A percentile compares a stretch with the other conserved stretches of the same genome.
These are phyloP conservation scores for Lathyrus sativus DNA, from an alignment of 306 rosid species.

Conservation along the genomic window DNA sequence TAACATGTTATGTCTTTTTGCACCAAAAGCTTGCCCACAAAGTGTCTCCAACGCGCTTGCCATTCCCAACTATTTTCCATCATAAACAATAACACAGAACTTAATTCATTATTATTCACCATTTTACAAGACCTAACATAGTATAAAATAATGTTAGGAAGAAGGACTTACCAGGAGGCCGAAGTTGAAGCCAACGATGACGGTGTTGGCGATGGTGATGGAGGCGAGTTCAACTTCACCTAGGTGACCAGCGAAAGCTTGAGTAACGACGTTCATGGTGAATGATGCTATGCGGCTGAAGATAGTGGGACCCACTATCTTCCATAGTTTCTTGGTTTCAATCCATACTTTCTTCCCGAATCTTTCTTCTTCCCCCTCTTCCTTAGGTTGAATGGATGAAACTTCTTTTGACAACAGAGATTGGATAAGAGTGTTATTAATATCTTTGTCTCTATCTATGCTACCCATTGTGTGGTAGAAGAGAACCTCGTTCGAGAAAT, in stretches of 20 bases:
- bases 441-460: too few species aligned
- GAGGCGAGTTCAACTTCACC: slow-evolving; percentile 71
- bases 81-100: background rate
- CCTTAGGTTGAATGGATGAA: too few species aligned
- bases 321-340: slow-evolving; percentile 70
- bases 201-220: slow-evolving; percentile 67
- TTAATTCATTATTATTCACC: too few species aligned
- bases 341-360: slow-evolving; percentile 43
- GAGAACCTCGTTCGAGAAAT: too few species aligned
- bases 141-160: background rate
- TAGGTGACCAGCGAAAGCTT: slow-evolving; percentile 79
- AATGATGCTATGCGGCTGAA: slow-evolving; percentile 61
- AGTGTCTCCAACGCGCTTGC: slow-evolving; percentile 84
- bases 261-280: slow-evolving; percentile 68
- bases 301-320: slow-evolving; percentile 71
- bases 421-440: background rate
- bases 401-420: slow-evolving; percentile 1
- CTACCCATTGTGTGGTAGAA: too few species aligned
- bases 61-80: slow-evolving; percentile 61
- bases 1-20: too few species aligned
- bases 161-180: slow-evolving; percentile 64
- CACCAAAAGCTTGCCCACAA: slow-evolving; percentile 73
- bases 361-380: background rate
- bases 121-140: background rate
- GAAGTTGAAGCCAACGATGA: slow-evolving; percentile 71